phyloP scores from a whole-genome alignment of 371 early-diverging fungal species.

The Mortierella polycephala region DNA sequence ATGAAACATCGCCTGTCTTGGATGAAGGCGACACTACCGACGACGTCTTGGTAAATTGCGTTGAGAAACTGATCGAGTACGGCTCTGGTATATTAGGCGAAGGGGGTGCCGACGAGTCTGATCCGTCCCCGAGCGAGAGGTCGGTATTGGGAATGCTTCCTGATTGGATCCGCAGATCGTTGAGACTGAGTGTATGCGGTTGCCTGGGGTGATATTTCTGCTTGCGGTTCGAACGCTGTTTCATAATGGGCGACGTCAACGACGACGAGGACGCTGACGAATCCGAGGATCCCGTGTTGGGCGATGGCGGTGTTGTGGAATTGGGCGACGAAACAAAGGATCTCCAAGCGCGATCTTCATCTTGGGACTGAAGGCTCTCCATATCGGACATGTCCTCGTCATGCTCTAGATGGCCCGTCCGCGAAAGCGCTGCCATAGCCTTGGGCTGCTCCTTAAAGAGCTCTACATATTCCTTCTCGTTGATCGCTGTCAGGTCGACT shows the following conservation, averaged over 20 bases:
- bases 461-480: conserved; percentile 24
- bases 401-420: conserved; percentile 13
- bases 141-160: too few relatives aligned
- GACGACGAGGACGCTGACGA: conserved; percentile 27
- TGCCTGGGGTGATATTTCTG: background rate
- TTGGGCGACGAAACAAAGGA: conserved; percentile 54
- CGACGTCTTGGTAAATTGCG: too few relatives aligned
- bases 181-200: background rate
- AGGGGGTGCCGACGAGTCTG: too few relatives aligned
- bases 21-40: too few relatives aligned
- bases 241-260: conserved; percentile 30
- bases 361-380: conserved; percentile 35
- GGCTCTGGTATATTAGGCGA: background rate
- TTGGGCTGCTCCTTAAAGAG: conserved; percentile 32
- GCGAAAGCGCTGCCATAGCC: conserved; percentile 20
- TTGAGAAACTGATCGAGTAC: background rate
- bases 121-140: too few relatives aligned
- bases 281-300: conserved; percentile 29
- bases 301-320: conserved; percentile 50
- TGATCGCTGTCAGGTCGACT: conserved; percentile 27
- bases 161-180: background rate
- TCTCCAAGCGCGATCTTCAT: conserved; percentile 30
- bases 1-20: background rate
- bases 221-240: conserved; percentile 17
- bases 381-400: conserved; percentile 54